Evolutionary conservation across 805 yeast species (phyloP), one percentile per base, ranked within the genome.

Genomic region (Cyberlindnera galapagoensis): DNA sequence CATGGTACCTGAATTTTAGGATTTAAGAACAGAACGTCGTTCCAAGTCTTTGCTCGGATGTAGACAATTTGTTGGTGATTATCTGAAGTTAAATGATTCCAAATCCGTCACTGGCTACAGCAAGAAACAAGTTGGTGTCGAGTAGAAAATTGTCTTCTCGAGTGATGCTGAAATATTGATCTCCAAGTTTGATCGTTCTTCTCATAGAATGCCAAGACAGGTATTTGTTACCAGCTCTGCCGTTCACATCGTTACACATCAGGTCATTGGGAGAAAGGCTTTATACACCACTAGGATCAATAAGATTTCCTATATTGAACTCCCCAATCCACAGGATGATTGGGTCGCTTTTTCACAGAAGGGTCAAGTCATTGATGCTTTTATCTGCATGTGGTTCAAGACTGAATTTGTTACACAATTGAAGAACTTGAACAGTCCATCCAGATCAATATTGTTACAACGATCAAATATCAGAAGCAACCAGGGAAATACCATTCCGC

Each of bases 31-130:
- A 51, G 92, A 92, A 55, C 82, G 98, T 61, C 76, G 98, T 52
- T 63, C 92, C 31, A 71, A 86, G 71, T 83, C 95, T 18, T 62
- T 92, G 52, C 57, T 87, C 26, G 97, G 97, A 0, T 81, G 79
- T 32, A 73, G 98, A 47, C 80, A 90, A 6, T 94, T 73, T 46
- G 72, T 82, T 78, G 98, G 97, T n/a, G 98, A 92, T 56, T 92
- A 92, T 48, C 61, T 92, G 40, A 84, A 78, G 10, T 82, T 95
- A 51, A 88, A 86, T 59, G 83, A 79, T 44, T 55, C 70, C 16
- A 84, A 83, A 26, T 75, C 84, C 4, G 71, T 57, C 53, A 98
- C 97, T 33, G 74, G 78, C 19, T 86, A 80, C 50, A 62, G 90
- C 31, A 69, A 76, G 40, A 73, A 69, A 31, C 77, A 80, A 34